Conservation (phyloP, 2,329 filamentous ascomycete genomes). For the Dactylellina leptospora region DNA sequence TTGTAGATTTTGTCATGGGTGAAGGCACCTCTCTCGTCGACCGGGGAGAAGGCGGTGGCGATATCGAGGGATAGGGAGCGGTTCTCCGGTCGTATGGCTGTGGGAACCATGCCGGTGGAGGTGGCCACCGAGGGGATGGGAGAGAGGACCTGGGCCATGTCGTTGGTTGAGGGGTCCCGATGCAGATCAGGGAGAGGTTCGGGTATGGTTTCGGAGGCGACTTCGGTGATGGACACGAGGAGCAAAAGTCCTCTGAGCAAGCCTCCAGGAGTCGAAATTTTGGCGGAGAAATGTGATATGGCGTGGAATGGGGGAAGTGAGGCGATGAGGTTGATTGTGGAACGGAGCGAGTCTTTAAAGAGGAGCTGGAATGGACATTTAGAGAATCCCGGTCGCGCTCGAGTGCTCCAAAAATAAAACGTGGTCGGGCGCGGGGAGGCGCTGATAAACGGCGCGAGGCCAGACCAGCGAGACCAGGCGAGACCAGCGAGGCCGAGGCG, state of each 20-base stretch:
- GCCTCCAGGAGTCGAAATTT: conserved; percentile 39
- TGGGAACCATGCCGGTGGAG: neutral
- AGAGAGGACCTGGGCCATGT: conserved; percentile 50
- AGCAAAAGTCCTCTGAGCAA: conserved; percentile 46
- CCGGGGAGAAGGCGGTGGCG: conserved; percentile 73
- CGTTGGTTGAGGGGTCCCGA: conserved; percentile 12
- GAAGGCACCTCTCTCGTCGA: conserved; percentile 94
- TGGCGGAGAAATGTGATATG: conserved; percentile 13
- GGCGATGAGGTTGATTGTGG: conserved; percentile 4
- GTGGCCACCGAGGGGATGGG: conserved; percentile 41
- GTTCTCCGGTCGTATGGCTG: conserved; percentile 41
- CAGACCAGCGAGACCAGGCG: too few relatives aligned
- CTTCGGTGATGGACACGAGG: conserved; percentile 48
- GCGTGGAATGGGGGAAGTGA: neutral
- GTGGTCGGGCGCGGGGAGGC: conserved; percentile 23
- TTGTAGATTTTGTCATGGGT: conserved; percentile 95
- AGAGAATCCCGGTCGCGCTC: conserved; percentile 16
- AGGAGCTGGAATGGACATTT: conserved; percentile 40
- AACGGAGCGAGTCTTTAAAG: conserved; percentile 7
- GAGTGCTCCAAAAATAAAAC: conserved; percentile 19
- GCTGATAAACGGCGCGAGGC: neutral
- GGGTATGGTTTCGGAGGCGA: conserved; percentile 20
- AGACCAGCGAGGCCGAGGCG: too few relatives aligned
- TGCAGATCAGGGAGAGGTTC: conserved; percentile 16
- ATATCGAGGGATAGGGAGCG: conserved; percentile 49